phyloP scores from a whole-genome alignment of 495 filamentous ascomycete species.

The Talaromyces liani region DNA sequence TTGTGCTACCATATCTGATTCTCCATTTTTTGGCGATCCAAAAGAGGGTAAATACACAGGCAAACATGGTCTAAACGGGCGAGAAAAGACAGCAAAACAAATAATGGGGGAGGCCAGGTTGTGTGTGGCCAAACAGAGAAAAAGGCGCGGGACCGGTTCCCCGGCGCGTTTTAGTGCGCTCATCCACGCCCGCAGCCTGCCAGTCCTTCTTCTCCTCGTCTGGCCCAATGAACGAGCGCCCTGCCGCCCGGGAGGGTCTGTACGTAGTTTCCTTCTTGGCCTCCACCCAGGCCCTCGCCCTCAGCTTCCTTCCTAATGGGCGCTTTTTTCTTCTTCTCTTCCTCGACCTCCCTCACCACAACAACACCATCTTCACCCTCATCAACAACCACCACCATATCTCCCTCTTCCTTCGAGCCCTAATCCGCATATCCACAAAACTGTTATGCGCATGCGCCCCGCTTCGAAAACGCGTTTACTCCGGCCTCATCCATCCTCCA shows the following conservation, averaged over 20 bases:
- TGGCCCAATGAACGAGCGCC: conserved; percentile 32
- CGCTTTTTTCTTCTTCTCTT: conserved; percentile 15
- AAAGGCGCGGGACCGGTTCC: neutral
- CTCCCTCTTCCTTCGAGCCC: neutral
- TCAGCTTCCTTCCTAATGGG: conserved; percentile 11
- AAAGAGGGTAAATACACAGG: conserved; percentile 37
- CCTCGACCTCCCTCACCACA: conserved; percentile 1
- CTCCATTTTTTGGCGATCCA: conserved; percentile 22
- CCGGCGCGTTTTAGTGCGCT: conserved; percentile 10
- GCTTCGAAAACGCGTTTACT: conserved; percentile 1
- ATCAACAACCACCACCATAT: neutral
- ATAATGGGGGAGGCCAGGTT: neutral
- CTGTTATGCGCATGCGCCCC: conserved; percentile 1
- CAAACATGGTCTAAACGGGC: conserved; percentile 10
- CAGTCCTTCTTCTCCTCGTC: conserved; percentile 35
- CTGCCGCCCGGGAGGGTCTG: conserved; percentile 19
- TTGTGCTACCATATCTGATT: neutral
- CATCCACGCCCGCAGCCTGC: conserved; percentile 12
- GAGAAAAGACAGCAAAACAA: conserved; percentile 20
- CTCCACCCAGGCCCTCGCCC: conserved; percentile 12
- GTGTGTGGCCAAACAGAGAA: conserved; percentile 5
- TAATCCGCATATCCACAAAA: neutral
- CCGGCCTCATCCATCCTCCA: neutral
- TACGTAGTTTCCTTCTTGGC: conserved; percentile 16
- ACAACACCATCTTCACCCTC: neutral